Conservation (phyloP, 2,329 filamentous ascomycete genomes). For the Claviceps arundinis region DNA sequence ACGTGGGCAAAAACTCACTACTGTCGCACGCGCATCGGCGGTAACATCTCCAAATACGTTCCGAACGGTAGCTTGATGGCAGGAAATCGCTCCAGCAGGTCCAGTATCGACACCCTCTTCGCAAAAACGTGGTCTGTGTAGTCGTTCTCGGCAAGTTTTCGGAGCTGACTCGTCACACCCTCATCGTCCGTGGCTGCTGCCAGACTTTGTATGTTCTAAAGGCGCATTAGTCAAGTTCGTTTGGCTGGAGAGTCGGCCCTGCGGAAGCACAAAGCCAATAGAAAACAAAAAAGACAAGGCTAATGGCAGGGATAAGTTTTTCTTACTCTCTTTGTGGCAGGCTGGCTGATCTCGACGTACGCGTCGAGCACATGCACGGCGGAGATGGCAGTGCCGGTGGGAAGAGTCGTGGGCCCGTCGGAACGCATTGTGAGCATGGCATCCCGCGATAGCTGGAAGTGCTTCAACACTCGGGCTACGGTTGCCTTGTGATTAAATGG, state of each 20-base stretch:
- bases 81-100: slow-evolving; percentile 53
- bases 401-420: slow-evolving; percentile 38
- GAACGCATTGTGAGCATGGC: slow-evolving; percentile 47
- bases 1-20: slow-evolving; percentile 29
- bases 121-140: slow-evolving; percentile 35
- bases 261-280: too few relatives aligned
- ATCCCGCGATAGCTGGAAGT: slow-evolving; percentile 58
- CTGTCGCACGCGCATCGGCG: slow-evolving; percentile 65
- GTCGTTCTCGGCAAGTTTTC: slow-evolving; percentile 29
- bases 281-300: too few relatives aligned
- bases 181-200: slow-evolving; percentile 35
- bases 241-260: too few relatives aligned
- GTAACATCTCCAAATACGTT: slow-evolving; percentile 57
- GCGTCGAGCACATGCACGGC: slow-evolving; percentile 51
- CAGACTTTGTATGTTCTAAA: slow-evolving; percentile 26
- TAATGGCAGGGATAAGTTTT: not conserved
- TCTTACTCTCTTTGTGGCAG: slow-evolving; percentile 51
- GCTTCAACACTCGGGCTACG: slow-evolving; percentile 49
- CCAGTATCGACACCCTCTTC: slow-evolving; percentile 52
- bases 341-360: slow-evolving; percentile 61
- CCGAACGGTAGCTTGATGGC: slow-evolving; percentile 48
- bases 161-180: slow-evolving; percentile 28
- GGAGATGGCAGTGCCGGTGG: slow-evolving; percentile 42
- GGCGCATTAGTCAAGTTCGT: too few relatives aligned
- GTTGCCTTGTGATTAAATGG: slow-evolving; percentile 53